Evolutionary conservation across 225 moss, liverwort and hornwort genomes (phyloP).

Genomic region (Marchantia polymorpha): DNA sequence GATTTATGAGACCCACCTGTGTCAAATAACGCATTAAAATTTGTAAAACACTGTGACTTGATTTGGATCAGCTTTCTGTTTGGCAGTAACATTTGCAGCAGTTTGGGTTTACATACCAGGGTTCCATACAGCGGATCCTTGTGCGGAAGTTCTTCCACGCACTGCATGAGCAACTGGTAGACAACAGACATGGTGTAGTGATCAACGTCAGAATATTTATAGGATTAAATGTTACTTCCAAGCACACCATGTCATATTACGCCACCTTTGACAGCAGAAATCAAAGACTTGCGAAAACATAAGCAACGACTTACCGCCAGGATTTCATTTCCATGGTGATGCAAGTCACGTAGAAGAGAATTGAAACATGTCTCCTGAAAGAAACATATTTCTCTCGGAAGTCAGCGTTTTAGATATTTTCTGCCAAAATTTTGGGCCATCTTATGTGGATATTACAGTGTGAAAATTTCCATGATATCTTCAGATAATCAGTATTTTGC

Average conservation of each 20-base stretch:
- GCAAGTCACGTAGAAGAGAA: conserved; percentile 68
- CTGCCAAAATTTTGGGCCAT: no score
- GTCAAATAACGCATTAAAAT: no score
- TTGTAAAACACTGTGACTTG: neutral
- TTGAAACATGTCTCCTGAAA: conserved; percentile 78
- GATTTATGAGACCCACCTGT: conserved; percentile 78
- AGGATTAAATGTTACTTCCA: neutral
- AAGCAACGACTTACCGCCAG: conserved; percentile 42
- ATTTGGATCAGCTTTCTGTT: neutral
- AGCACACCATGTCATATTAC: neutral
- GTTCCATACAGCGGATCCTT: conserved; percentile 92
- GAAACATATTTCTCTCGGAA: no score
- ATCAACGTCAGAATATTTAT: neutral
- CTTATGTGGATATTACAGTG: no score
- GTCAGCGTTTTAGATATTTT: no score
- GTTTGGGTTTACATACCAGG: conserved; percentile 40
- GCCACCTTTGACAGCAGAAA: neutral
- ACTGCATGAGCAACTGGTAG: conserved; percentile 74
- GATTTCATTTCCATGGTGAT: conserved; percentile 72
- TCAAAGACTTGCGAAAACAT: neutral
- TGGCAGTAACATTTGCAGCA: neutral
- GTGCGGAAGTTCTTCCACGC: conserved; percentile 96
- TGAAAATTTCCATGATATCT: no score
- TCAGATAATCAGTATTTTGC: no score
- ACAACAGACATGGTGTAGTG: neutral